These are phyloP conservation scores for Penicillium egyptiacum DNA, from an alignment of 495 filamentous ascomycete species.

Conservation along the genomic window DNA sequence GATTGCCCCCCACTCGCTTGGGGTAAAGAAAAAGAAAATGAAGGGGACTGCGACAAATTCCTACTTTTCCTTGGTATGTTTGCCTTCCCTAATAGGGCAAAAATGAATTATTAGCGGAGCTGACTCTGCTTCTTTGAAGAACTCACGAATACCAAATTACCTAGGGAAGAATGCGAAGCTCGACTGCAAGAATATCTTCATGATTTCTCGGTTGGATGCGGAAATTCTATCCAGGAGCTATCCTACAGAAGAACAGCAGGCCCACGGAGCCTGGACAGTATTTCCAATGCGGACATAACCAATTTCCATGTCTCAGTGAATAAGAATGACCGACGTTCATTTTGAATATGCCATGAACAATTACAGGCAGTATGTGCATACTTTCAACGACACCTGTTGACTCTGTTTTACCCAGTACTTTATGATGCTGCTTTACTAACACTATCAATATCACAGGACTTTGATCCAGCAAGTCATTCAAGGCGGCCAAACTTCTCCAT, in stretches of 20 bases:
- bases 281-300: slow-evolving; percentile 13
- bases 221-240: too few species aligned
- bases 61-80: neutral
- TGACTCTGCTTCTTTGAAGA: neutral
- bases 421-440: slow-evolving; percentile 13
- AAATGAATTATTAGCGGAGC: neutral
- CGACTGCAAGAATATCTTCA: slow-evolving; percentile 10
- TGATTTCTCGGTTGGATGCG: slow-evolving; percentile 6
- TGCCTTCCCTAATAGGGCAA: too few species aligned
- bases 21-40: neutral
- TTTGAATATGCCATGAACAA: slow-evolving; percentile 15
- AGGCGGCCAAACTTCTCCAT: neutral
- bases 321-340: slow-evolving; percentile 9
- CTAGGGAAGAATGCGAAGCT: neutral
- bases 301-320: slow-evolving; percentile 1
- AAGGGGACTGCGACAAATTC: neutral
- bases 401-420: too few species aligned
- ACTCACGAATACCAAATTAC: neutral
- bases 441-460: slow-evolving; percentile 6
- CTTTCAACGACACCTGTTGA: neutral
- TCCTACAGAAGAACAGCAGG: too few species aligned
- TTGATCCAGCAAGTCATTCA: neutral
- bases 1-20: neutral
- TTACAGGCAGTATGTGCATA: slow-evolving; percentile 9
- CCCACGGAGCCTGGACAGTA: slow-evolving; percentile 2